Evolutionary conservation across 306 rosid species (phyloP).

Genomic region (Citrullus amarus): DNA sequence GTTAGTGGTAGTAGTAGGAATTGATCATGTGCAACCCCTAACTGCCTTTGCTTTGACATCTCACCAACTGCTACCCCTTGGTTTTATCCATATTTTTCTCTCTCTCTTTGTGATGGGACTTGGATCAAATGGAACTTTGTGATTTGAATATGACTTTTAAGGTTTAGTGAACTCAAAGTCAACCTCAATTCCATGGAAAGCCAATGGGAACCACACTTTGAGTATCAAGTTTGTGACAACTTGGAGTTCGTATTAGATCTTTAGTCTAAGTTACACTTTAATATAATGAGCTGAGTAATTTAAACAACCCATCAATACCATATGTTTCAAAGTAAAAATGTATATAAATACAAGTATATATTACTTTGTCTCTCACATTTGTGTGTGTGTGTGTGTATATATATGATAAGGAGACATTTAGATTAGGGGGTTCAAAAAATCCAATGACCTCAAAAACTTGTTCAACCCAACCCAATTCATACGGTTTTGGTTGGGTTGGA

Average conservation of each 20-base stretch:
- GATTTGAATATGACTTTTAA: not conserved
- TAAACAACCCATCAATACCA: not conserved
- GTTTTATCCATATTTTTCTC: not conserved
- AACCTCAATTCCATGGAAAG: not conserved
- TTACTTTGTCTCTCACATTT: no score
- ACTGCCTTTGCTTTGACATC: conserved; percentile 5
- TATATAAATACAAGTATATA: no score
- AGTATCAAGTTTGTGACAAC: not conserved
- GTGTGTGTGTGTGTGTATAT: no score
- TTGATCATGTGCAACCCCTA: not conserved
- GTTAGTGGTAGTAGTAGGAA: not conserved
- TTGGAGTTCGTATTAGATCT: not conserved
- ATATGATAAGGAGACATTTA: no score
- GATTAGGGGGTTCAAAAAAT: no score
- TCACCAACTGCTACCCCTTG: not conserved
- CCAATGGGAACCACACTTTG: not conserved
- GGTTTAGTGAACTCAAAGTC: conserved; percentile 1
- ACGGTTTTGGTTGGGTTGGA: no score
- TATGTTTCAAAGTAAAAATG: not conserved
- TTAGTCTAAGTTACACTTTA: not conserved
- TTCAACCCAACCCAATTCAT: no score
- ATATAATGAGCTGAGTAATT: not conserved
- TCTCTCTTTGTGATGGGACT: not conserved
- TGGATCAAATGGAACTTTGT: not conserved
- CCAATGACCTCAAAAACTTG: no score